Evolutionary conservation across 2,329 filamentous ascomycete genomes (phyloP).

Genomic region (Penicillium sp.): DNA sequence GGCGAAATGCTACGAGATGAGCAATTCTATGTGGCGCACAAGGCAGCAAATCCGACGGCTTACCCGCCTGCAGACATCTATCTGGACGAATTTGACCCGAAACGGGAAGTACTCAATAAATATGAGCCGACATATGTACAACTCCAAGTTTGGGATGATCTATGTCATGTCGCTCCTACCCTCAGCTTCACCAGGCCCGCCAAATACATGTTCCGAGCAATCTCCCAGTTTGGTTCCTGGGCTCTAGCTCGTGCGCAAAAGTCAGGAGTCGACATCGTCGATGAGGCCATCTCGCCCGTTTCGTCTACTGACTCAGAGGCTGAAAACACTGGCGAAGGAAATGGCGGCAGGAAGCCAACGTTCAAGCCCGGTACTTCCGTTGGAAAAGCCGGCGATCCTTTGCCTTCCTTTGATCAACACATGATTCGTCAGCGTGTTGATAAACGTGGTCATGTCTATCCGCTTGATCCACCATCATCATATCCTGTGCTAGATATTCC

Average conservation of each 20-base stretch:
- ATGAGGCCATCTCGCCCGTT: slow-evolving; percentile 76
- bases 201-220: slow-evolving; percentile 90
- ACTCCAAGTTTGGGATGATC: slow-evolving; percentile 91
- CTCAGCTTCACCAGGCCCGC: slow-evolving; percentile 95
- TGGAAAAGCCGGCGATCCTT: slow-evolving; percentile 80
- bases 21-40: slow-evolving; percentile 92
- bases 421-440: slow-evolving; percentile 92
- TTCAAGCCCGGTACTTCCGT: slow-evolving; percentile 47
- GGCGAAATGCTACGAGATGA: slow-evolving; percentile 89
- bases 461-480: slow-evolving; percentile 62
- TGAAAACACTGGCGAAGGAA: slow-evolving; percentile 3
- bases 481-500: slow-evolving; percentile 66
- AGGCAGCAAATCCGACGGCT: slow-evolving; percentile 76
- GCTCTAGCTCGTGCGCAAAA: slow-evolving; percentile 79
- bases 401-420: slow-evolving; percentile 75
- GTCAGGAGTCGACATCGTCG: slow-evolving; percentile 73
- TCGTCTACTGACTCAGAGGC: slow-evolving; percentile 52
- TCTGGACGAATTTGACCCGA: slow-evolving; percentile 62
- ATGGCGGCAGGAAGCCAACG: slow-evolving; percentile 8
- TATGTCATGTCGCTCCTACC: slow-evolving; percentile 89
- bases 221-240: slow-evolving; percentile 94
- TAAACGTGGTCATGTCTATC: slow-evolving; percentile 70
- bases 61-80: slow-evolving; percentile 68
- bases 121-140: slow-evolving; percentile 88
- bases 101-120: slow-evolving; percentile 53